Evolutionary conservation across 805 yeast genomes (phyloP).

Genomic region (Allodekkera sacchari): DNA sequence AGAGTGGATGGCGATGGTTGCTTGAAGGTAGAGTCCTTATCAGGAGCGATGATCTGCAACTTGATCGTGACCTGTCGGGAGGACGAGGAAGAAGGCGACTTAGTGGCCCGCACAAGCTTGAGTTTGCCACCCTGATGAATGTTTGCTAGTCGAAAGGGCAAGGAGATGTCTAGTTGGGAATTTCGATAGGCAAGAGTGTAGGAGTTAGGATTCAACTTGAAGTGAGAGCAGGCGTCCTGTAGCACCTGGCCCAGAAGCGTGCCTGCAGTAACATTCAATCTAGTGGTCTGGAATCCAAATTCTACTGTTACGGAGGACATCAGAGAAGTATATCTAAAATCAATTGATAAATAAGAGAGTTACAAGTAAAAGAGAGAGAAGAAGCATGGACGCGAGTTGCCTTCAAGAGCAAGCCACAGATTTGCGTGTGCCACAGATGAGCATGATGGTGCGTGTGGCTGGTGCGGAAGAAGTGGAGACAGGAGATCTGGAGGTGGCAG

Average conservation of each 20-base stretch:
- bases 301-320: conserved; percentile 30
- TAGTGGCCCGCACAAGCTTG: conserved; percentile 11
- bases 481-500: no score
- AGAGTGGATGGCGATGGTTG: conserved; percentile 1
- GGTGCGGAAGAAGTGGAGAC: no score
- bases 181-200: background rate
- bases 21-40: conserved; percentile 3
- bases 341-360: background rate
- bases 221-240: conserved; percentile 26
- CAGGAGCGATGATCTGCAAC: conserved; percentile 7
- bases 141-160: conserved; percentile 35
- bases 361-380: background rate
- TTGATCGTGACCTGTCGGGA: conserved; percentile 3
- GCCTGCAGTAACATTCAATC: conserved; percentile 27
- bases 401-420: no score
- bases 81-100: no score
- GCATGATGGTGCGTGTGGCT: no score
- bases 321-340: background rate
- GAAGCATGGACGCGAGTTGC: background rate
- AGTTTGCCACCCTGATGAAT: conserved; percentile 38
- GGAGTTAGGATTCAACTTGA: conserved; percentile 20
- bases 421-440: no score
- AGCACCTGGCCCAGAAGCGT: conserved; percentile 30
- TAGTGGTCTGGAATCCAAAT: conserved; percentile 27
- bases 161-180: conserved; percentile 22